Conservation (phyloP, 345 rosid genomes). For the Bretschneidera sinensis region DNA sequence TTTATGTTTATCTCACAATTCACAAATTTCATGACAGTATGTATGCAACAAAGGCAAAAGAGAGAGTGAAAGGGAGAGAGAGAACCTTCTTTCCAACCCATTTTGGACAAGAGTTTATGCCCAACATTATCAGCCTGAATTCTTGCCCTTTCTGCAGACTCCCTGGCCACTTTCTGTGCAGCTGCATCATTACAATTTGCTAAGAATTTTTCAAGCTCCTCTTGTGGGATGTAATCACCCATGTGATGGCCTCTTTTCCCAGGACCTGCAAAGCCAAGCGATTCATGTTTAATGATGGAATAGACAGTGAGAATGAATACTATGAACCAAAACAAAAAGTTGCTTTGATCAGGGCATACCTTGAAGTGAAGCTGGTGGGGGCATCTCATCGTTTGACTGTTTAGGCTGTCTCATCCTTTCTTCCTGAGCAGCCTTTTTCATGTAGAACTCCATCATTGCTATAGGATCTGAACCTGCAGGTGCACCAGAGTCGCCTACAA, state of each 20-base stretch:
- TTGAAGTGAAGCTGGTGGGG: constrained; percentile 91
- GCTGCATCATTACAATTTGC: constrained; percentile 74
- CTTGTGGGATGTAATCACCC: constrained; percentile 95
- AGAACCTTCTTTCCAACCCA: constrained; percentile 99
- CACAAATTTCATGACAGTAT: too few species aligned
- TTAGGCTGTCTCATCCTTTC: constrained; percentile 88
- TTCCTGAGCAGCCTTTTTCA: constrained; percentile 97
- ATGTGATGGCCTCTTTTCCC: constrained; percentile 90
- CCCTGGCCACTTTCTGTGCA: constrained; percentile 59
- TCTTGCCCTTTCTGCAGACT: constrained; percentile 70
- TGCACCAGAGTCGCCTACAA: constrained; percentile 36
- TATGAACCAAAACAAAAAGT: not conserved
- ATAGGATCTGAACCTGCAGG: constrained; percentile 66
- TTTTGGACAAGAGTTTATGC: constrained; percentile 86
- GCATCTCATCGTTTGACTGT: constrained; percentile 99
- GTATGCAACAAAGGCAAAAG: too few species aligned
- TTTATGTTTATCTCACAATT: too few species aligned
- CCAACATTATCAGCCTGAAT: constrained; percentile 98
- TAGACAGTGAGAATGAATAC: not conserved
- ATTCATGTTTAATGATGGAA: not conserved
- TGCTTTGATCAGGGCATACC: constrained; percentile 31
- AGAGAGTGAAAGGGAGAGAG: constrained; percentile 12
- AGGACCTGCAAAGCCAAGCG: constrained; percentile 27
- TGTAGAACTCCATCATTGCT: constrained; percentile 97
- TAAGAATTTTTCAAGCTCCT: constrained; percentile 92